Evolutionary conservation across 2,329 filamentous ascomycete species (phyloP), one percentile per base, ranked within the genome.

Genomic region (Dendryphion nanum): DNA sequence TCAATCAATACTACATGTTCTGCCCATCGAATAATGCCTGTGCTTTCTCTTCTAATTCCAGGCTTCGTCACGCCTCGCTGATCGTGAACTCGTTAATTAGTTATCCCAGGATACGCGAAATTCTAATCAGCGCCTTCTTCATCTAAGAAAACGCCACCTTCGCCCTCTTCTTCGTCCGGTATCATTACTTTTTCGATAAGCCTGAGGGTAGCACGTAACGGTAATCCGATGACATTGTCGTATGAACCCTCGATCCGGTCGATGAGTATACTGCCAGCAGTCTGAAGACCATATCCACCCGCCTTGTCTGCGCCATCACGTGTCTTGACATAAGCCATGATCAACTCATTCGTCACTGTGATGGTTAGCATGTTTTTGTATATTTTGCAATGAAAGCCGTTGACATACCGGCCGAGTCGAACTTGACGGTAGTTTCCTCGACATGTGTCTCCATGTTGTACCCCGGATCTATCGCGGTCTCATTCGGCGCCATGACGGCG

Each of bases 301-400:
- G 93, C 93, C 74, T 97, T 98, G 67, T 97, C 93, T 8, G 82
- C 89, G 2, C 93, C 93, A 72, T 98, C 93, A 38, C 91, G 77
- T 16, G 91, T 96, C 58, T 76, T 78, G 41, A 90, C 85, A 61
- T 90, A 90, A 37, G 78, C 79, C 52, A 88, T 73, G 42, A 97
- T 83, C 50, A 95, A 78, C 42, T 95, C 89, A 69, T 98, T 91
- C 12, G 81, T 81, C 4, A 83, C 74, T 66, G 20, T 7, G 7
- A 10, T 30, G 10, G 29, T 30, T 10, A 30, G 23, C n/a, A n/a
- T n/a, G n/a, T n/a, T n/a, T n/a, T n/a, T n/a, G n/a, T n/a, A n/a
- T n/a, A n/a, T n/a, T n/a, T n/a, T n/a, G n/a, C n/a, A n/a, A n/a
- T n/a, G n/a, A n/a, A n/a, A n/a, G n/a, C n/a, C n/a, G n/a, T n/a